A percentile compares a stretch with the other conserved stretches of the same genome.
Conservation (phyloP, 2,329 filamentous ascomycete species). For the Emergomyces orientalis region DNA sequence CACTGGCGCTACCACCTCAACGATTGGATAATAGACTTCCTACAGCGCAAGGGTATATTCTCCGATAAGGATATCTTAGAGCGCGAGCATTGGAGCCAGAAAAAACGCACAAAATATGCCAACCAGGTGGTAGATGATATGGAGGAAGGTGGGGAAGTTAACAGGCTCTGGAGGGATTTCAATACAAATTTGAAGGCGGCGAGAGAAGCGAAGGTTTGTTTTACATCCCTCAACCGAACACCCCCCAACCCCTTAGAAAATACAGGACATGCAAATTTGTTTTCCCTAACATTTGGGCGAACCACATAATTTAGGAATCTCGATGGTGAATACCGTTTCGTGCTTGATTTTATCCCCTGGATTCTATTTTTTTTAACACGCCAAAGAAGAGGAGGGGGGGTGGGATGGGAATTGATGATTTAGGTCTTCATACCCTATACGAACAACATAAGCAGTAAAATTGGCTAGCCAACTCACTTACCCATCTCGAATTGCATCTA, state of each 20-base stretch:
- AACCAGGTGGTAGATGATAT: conserved; percentile 57
- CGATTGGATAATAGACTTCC: conserved; percentile 56
- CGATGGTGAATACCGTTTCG: conserved; percentile 9
- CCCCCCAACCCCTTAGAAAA: neutral
- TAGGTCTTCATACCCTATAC: too few relatives aligned
- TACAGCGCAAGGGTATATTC: conserved; percentile 51
- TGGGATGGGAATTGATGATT: too few relatives aligned
- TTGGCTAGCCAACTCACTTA: too few relatives aligned
- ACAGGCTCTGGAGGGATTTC: conserved; percentile 56
- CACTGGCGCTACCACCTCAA: conserved; percentile 73
- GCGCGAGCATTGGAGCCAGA: conserved; percentile 52
- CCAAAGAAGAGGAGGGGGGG: too few relatives aligned
- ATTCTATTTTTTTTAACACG: neutral
- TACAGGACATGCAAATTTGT: too few relatives aligned
- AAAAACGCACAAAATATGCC: conserved; percentile 51
- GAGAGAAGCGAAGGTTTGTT: conserved; percentile 39
- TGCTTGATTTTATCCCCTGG: neutral
- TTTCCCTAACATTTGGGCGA: neutral
- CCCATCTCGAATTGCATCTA: too few relatives aligned
- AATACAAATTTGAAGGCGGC: conserved; percentile 53
- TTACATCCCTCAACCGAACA: neutral
- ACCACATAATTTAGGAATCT: conserved; percentile 7
- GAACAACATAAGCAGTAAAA: too few relatives aligned
- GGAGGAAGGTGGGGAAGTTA: conserved; percentile 50
- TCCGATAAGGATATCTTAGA: conserved; percentile 49